Evolutionary conservation across 345 rosid genomes (phyloP), one percentile per base, ranked within the genome.

Genomic region (Pistacia integerrima): DNA sequence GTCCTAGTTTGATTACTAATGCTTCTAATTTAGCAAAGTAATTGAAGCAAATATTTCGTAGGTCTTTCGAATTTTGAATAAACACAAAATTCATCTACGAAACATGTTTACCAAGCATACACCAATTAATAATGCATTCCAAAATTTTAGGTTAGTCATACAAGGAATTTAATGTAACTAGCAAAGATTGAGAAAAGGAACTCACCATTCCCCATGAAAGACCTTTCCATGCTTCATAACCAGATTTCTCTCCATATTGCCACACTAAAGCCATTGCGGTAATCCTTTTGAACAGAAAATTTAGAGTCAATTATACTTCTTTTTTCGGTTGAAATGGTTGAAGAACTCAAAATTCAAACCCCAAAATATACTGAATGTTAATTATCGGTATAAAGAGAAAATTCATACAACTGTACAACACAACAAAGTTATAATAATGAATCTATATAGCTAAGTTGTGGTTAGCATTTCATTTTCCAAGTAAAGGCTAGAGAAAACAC

Each of bases 201-300:
- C 93, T 87, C 80, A 92, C 98, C 97, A 96, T 93, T 20, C 97
- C 99, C 98, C 99, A 92, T 35, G 94, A 86, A 67, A 96, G 98
- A 77, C 98, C 97, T 87, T 96, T 96, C 97, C 99, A 93, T 28
- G 97, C 84, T 82, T 93, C 92, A 72, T 87, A 81, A 49, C 98
- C 97, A 52, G 89, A 88, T 82, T 85, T 90, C 88, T 96, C 97
- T 76, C 97, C 97, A 81, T 93, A 93, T 76, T 88, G 88, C 99
- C 98, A 96, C 67, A 96, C 99, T 89, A 96, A 86, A 38, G 85
- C 93, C 97, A 93, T 93, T 7, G 99, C 98, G 0, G 90, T 85
- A 67, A 91, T 88, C 98, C 99, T 96, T 70, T 55, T 25, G 44
- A 81, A 38, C 58, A 76, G 38, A 79, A 44, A 77, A 73, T 6